Conservation (phyloP, 495 filamentous ascomycete genomes). For the Aspergillus heteromorphus region DNA sequence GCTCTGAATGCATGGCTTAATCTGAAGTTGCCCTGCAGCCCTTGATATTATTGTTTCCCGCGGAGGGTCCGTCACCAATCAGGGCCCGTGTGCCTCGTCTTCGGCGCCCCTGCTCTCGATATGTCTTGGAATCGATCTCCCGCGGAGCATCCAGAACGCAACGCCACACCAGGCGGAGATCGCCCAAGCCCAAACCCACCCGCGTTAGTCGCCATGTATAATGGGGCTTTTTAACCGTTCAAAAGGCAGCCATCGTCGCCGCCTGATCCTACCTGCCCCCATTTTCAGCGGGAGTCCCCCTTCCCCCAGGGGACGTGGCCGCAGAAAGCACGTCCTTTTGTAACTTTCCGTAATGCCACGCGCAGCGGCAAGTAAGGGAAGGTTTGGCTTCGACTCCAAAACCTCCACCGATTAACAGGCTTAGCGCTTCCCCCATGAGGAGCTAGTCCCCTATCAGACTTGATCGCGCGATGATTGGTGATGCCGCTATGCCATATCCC, state of each 20-base stretch:
- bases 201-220: background rate
- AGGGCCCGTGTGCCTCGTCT: background rate
- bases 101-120: background rate
- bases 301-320: background rate
- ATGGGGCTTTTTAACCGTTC: background rate
- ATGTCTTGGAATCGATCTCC: constrained; percentile 1
- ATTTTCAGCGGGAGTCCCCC: background rate
- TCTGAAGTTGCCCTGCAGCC: background rate
- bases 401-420: background rate
- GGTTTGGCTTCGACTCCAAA: background rate
- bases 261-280: background rate
- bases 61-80: background rate
- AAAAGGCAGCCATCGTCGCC: background rate
- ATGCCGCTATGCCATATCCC: background rate
- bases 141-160: background rate
- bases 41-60: background rate
- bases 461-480: background rate
- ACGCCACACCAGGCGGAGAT: background rate
- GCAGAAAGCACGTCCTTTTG: background rate
- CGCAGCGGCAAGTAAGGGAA: background rate
- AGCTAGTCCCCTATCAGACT: too few relatives aligned
- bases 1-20: background rate
- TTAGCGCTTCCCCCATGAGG: too few relatives aligned
- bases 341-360: background rate
- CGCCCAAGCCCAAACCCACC: background rate